Conservation (phyloP, 306 rosid species). For the Hippophae gyantsensis region DNA sequence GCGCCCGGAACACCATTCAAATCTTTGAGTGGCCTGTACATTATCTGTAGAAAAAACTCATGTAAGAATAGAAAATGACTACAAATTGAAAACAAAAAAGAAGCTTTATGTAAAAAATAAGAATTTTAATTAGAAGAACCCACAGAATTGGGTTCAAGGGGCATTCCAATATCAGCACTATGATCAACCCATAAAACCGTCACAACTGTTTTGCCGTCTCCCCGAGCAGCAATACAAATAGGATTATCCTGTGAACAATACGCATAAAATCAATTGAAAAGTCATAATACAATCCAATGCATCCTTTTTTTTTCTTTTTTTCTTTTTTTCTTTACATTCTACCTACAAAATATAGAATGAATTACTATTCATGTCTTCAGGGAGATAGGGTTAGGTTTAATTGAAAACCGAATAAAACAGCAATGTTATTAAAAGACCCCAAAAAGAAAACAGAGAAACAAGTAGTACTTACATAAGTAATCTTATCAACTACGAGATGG, state of each 20-base stretch:
- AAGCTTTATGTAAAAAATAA: background rate
- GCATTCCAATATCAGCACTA: slow-evolving; percentile 60
- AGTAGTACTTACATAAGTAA: slow-evolving; percentile 37
- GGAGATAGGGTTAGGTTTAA: background rate
- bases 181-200: slow-evolving; percentile 83
- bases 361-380: too few relatives aligned
- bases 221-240: slow-evolving; percentile 65
- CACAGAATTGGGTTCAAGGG: slow-evolving; percentile 52
- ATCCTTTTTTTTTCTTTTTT: too few relatives aligned
- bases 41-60: slow-evolving; percentile 36
- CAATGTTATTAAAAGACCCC: background rate
- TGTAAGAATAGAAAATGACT: too few relatives aligned
- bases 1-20: slow-evolving; percentile 76
- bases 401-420: background rate
- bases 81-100: background rate
- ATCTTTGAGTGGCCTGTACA: slow-evolving; percentile 68
- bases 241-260: slow-evolving; percentile 55
- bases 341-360: too few relatives aligned
- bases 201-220: slow-evolving; percentile 59
- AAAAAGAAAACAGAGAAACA: background rate
- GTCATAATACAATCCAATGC: too few relatives aligned
- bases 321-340: too few relatives aligned
- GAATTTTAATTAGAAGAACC: slow-evolving; percentile 14
- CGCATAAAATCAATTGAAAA: background rate
- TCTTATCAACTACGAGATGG: slow-evolving; percentile 64